A percentile compares a stretch with the other conserved stretches of the same genome.
Evolutionary conservation across 805 yeast genomes (phyloP).

Genomic region (Metschnikowia amazonensis): DNA sequence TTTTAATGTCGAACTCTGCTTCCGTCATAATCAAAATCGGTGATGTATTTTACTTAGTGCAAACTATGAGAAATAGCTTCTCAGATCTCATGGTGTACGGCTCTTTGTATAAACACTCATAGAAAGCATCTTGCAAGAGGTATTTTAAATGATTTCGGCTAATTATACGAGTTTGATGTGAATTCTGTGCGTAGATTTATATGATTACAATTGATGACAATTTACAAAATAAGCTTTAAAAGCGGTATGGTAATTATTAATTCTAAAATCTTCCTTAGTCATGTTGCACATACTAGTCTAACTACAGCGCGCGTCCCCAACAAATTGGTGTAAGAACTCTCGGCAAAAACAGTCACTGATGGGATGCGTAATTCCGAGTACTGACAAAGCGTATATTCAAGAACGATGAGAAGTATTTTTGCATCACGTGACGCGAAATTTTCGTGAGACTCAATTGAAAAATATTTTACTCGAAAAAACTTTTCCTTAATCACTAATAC

Average conservation of each 20-base stretch:
- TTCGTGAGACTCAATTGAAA: slow-evolving; percentile 7
- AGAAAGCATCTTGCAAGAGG: not conserved
- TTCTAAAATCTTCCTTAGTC: not conserved
- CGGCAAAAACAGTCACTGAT: slow-evolving; percentile 39
- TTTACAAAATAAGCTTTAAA: not conserved
- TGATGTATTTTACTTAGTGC: not conserved
- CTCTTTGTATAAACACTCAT: not conserved
- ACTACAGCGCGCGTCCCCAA: not conserved
- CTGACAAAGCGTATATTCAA: slow-evolving; percentile 25
- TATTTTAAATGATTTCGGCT: not conserved
- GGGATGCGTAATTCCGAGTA: slow-evolving; percentile 37
- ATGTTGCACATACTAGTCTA: not conserved
- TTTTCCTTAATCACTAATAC: slow-evolving; percentile 9
- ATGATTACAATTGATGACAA: not conserved
- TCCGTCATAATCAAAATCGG: slow-evolving; percentile 3
- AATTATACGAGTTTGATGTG: not conserved
- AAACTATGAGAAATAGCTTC: not conserved
- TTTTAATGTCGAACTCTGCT: slow-evolving; percentile 66
- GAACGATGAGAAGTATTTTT: slow-evolving; percentile 11
- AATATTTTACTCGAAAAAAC: slow-evolving; percentile 9
- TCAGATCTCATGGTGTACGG: not conserved
- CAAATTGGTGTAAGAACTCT: not conserved
- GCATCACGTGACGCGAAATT: slow-evolving; percentile 20
- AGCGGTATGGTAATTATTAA: not conserved
- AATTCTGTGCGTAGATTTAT: not conserved